Evolutionary conservation across 805 yeast species (phyloP), one percentile per base, ranked within the genome.

Genomic region (Ogataea chonburiensis): DNA sequence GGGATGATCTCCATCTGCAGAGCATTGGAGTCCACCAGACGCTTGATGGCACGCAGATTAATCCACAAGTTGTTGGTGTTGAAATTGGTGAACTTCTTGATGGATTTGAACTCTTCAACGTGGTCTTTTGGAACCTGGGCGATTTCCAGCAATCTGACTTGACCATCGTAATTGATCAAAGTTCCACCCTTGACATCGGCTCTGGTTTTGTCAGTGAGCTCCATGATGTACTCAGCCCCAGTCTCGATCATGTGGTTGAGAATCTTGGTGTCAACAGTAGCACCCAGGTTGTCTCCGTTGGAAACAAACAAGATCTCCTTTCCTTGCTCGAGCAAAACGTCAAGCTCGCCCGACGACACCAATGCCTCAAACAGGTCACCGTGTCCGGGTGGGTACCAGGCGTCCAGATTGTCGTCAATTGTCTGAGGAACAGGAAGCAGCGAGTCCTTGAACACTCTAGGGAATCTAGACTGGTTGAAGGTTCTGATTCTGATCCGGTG

Each of bases 141-240:
- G 53, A 93, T 91, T 68, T 93, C 98, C 55, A 93, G 77, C 59
- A 93, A 76, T 66, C 96, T 80, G 42, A 93, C 95, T 59, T 83
- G 80, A 46, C 97, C 98, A 52, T 87, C 91, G 66, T 93, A 93
- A 67, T 87, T 87, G 64, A 93, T 89, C 64, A 93, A 77, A 50
- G 98, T 93, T 72, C 98, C 98, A 72, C 98, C 98, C 70, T 93
- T 93, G 58, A 93, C 98, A 64, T 93, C 98, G 22, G 98, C 98
- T 66, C 98, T 82, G 34, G 98, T 93, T 73, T 93, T 93, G 69
- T 91, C 96, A 37, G 98, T 93, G 64, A 93, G 79, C 70, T 93
- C 98, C 98, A 93, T 93, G 52, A 93, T 80, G 66, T 91, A 93
- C 70, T 93, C 98, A 38, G 96, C 79, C 39, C 81, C 81, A 22